Conservation (phyloP, 2,329 filamentous ascomycete genomes). For the Colletotrichum shisoi region DNA sequence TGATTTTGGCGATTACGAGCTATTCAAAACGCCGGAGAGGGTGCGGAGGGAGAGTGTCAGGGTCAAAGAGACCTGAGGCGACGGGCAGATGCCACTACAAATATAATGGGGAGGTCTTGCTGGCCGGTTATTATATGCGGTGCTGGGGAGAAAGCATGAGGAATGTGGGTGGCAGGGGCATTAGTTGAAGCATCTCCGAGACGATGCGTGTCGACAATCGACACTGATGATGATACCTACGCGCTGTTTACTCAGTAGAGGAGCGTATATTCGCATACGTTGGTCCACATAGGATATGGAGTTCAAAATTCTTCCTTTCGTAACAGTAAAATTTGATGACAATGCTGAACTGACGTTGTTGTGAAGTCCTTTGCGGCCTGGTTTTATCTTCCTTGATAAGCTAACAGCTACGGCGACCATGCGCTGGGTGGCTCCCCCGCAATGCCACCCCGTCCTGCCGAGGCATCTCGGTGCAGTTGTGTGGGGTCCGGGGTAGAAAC, state of each 20-base stretch:
- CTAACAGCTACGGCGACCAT: background rate
- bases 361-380: background rate
- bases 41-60: constrained; percentile 1
- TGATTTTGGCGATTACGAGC: constrained; percentile 9
- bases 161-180: background rate
- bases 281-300: background rate
- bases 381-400: background rate
- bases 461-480: constrained; percentile 36
- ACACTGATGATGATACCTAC: constrained; percentile 16
- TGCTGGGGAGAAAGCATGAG: background rate
- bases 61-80: background rate
- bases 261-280: constrained; percentile 3
- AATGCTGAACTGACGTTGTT: background rate
- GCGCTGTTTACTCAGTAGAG: constrained; percentile 6
- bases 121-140: background rate
- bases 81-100: background rate
- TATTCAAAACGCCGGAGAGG: background rate
- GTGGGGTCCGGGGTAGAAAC: constrained; percentile 37
- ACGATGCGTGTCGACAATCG: constrained; percentile 10
- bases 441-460: constrained; percentile 34
- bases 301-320: constrained; percentile 6
- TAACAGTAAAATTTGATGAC: background rate
- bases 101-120: background rate
- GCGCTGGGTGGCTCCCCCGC: constrained; percentile 28
- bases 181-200: background rate